Conservation (phyloP, 495 filamentous ascomycete genomes). For the Neurospora sp. region DNA sequence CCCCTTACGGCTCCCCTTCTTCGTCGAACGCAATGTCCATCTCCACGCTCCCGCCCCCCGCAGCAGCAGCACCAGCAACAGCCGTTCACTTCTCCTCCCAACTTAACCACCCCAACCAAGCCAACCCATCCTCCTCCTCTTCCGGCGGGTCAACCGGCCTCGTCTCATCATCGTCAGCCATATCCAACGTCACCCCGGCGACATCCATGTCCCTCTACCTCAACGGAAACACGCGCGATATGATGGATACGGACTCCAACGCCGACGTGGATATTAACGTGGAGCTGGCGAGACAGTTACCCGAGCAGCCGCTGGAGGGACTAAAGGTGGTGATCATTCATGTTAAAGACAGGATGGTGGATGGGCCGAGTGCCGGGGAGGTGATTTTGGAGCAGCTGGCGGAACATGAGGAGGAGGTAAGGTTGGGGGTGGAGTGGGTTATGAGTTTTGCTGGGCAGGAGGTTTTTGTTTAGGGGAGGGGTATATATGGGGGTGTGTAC, state of each 20-base stretch:
- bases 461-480: conserved; percentile 16
- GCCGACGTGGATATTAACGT: not conserved
- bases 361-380: conserved; percentile 49
- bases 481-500: too few relatives aligned
- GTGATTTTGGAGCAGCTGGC: conserved; percentile 58
- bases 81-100: not conserved
- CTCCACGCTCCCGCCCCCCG: not conserved
- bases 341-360: conserved; percentile 64
- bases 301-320: conserved; percentile 29
- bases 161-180: not conserved
- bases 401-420: conserved; percentile 46
- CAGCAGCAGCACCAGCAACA: not conserved
- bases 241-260: not conserved
- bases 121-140: not conserved
- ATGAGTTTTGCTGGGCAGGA: conserved; percentile 49
- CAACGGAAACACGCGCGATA: not conserved
- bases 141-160: not conserved
- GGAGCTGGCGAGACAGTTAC: not conserved
- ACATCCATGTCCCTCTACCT: not conserved
- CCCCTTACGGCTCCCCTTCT: not conserved
- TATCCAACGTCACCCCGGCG: not conserved
- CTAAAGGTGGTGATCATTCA: conserved; percentile 67
- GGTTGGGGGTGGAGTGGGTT: conserved; percentile 70
- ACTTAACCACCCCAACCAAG: not conserved
- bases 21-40: not conserved